These are phyloP conservation scores for Exophiala aquamarina DNA, from an alignment of 2,329 filamentous ascomycete species.

Conservation along the genomic window DNA sequence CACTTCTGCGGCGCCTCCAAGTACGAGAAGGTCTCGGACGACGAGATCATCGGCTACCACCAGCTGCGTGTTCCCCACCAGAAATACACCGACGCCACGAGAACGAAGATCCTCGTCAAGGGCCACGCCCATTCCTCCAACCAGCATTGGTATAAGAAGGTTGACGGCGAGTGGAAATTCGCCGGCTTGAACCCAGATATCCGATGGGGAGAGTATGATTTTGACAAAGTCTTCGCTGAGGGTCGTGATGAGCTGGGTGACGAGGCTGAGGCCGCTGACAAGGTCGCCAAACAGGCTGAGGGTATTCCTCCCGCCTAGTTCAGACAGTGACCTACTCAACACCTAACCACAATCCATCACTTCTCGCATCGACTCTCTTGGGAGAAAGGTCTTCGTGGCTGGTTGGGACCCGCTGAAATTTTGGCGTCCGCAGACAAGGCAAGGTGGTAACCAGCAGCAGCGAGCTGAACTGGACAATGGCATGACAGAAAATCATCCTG, in stretches of 20 bases:
- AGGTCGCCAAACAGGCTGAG: constrained; percentile 24
- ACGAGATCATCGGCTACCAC: constrained; percentile 30
- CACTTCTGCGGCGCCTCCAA: constrained; percentile 54
- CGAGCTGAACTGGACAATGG: no score
- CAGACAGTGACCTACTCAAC: no score
- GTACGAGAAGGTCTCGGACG: constrained; percentile 29
- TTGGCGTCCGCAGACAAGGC: no score
- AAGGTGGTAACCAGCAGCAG: no score
- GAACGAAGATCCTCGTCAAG: constrained; percentile 54
- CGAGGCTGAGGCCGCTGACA: constrained; percentile 19
- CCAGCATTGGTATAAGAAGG: constrained; percentile 32
- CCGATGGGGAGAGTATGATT: constrained; percentile 32
- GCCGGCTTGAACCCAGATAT: constrained; percentile 31
- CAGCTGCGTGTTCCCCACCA: constrained; percentile 58
- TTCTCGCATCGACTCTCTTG: no score
- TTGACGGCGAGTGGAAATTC: constrained; percentile 34
- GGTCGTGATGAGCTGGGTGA: constrained; percentile 27
- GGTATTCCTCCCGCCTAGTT: constrained; percentile 22
- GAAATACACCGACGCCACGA: constrained; percentile 55
- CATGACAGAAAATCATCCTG: no score
- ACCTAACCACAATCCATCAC: no score
- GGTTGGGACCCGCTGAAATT: no score
- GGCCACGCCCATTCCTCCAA: constrained; percentile 54
- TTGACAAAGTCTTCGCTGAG: constrained; percentile 29
- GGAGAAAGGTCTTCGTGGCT: no score